Evolutionary conservation across 2,329 filamentous ascomycete genomes (phyloP), one percentile per base, ranked within the genome.

Genomic region (Alternaria sp.): DNA sequence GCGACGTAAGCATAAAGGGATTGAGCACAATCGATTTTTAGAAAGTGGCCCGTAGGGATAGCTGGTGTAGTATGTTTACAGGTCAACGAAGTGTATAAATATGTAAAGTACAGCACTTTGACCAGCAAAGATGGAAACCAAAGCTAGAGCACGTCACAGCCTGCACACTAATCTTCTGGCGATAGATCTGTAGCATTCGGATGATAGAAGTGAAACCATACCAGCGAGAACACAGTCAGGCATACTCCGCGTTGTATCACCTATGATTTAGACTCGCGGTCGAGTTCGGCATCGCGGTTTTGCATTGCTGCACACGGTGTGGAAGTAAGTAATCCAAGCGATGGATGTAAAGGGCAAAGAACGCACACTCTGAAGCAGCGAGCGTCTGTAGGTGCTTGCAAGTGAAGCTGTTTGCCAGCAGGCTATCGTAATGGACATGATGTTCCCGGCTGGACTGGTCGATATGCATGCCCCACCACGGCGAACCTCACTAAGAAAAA

Each of bases 391-490:
- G 1, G 32, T 5, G 12, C 32, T n/a, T 34, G 20, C 30, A 48
- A 16, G 20, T 4, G 22, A 16, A 48, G 46, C 14, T 22, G 14
- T 20, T 34, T 36, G 18, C 18, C 20, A 2, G 14, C 0, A 18
- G 22, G 46, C 18, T 24, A 20, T 9, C 4, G 14, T 22, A 24
- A 34, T 48, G 30, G 6, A 36, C 12, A n/a, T 16, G 18, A 34
- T 24, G 30, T 48, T 48, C 18, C 30, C 34, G 14, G 32, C 9
- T 22, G 46, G 12, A 14, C 32, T 14, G 20, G 46, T 24, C 14
- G 18, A 36, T 14, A 24, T 34, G 46, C 32, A 18, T 22, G 53
- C 57, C 57, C 57, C 51, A 55, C 57, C 16, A 51, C 5, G 32
- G 4, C 12, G 5, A 16, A 18, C 30, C 44, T 56, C 38, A 49